Evolutionary conservation across 257 asterid genomes (phyloP).

Genomic region (Forsythia suspensa): DNA sequence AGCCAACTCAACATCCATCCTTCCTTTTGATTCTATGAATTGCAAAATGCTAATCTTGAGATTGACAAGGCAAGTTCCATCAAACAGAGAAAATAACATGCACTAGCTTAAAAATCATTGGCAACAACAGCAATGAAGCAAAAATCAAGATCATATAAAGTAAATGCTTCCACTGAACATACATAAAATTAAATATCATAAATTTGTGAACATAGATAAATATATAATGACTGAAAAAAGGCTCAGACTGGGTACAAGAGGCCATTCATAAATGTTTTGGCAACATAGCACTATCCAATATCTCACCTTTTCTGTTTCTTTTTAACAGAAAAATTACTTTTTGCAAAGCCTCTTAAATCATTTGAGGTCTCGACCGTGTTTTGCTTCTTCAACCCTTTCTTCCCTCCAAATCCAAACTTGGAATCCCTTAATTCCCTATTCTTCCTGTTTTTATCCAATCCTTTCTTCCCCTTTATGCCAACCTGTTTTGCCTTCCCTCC

Average conservation of each 20-base stretch:
- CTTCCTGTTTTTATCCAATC: slow-evolving; percentile 45
- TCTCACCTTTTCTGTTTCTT: slow-evolving; percentile 52
- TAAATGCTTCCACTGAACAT: background rate
- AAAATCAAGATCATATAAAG: background rate
- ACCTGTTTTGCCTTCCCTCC: slow-evolving; percentile 60
- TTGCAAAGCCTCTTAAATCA: slow-evolving; percentile 52
- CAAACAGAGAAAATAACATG: too few relatives aligned
- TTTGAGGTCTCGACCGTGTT: slow-evolving; percentile 76
- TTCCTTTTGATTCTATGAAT: too few relatives aligned
- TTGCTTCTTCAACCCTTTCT: slow-evolving; percentile 83
- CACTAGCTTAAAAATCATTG: too few relatives aligned
- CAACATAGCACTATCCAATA: background rate
- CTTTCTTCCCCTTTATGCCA: slow-evolving; percentile 50
- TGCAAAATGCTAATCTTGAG: background rate
- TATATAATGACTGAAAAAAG: background rate
- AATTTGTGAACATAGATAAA: background rate
- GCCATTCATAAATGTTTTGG: background rate
- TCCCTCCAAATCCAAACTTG: slow-evolving; percentile 88
- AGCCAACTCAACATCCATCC: too few relatives aligned
- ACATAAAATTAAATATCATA: background rate
- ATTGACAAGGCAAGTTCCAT: background rate
- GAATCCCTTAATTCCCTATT: slow-evolving; percentile 55
- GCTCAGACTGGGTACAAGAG: slow-evolving; percentile 8
- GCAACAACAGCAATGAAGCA: background rate
- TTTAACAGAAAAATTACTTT: slow-evolving; percentile 35